Base-by-base conservation (phyloP, 1,284 basidiomycete species). In the Trichosporon ovoides region DNA sequence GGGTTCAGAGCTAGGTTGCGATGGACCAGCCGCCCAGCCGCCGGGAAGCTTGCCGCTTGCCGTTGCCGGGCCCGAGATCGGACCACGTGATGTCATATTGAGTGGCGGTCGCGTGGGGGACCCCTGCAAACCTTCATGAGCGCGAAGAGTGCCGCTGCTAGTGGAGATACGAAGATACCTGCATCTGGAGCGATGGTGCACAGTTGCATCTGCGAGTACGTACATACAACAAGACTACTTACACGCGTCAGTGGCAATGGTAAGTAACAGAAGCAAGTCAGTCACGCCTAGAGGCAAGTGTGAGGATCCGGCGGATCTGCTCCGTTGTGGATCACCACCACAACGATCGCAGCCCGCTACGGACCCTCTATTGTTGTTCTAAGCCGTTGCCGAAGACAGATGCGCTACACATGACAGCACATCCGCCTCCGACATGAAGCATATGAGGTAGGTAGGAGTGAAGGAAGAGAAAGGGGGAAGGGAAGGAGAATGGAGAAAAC, bases 1-100 rank as follows among this genome's bases (percentile, higher is more conserved):
- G 12, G 4, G 36, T 14, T 3, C 22, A 10, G 14, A 48, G 28
- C 43, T 7, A 28, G 43, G 43, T 48, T 48, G 43, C 43, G 43
- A 48, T 28, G 43, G 16, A 48, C 43, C 43, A 48, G 43, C 43
- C 43, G 14, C n/a, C n/a, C n/a, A n/a, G n/a, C 43, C 16, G 24
- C 43, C 43, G 43, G 43, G 43, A 48, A 48, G 22, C 43, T 16
- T 50, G 33, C 35, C 50, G 50, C n/a, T 10, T 50, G 33, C 35
- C 50, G 50, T 36, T 22, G 3, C 35, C 35, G 35, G 12, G 5
- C 34, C 10, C 31, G 13, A 33, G 2, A 19, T 11, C 1, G 9
- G 9, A 33, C n/a, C 43, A 48, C 43, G 43, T 48, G 43, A 48
- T 16, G n/a, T 7, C 37, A n/a, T 11, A 7, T 9, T n/a, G 4